A percentile compares a stretch with the other conserved stretches of the same genome.
Evolutionary conservation across 352 stramenopile genomes (phyloP).

Genomic region (Globisporangium lucens): DNA sequence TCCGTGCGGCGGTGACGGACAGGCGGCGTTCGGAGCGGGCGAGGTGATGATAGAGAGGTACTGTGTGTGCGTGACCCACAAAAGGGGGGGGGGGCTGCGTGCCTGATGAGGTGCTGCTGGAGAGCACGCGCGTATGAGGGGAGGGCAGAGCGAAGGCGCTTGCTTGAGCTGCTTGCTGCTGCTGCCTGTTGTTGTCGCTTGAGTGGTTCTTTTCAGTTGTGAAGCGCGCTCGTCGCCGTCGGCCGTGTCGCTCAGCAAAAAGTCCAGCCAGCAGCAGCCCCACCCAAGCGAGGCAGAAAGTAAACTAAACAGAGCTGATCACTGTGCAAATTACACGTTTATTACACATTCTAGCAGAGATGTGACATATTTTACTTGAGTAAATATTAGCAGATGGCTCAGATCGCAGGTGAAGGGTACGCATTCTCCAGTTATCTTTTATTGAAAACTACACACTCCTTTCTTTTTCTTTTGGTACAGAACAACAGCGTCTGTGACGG

Average conservation of each 20-base stretch:
- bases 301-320: background rate
- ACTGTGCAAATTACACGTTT: background rate
- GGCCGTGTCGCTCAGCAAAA: background rate
- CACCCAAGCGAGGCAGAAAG: background rate
- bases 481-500: conserved; percentile 2
- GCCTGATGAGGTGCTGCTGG: background rate
- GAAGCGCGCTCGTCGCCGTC: background rate
- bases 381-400: background rate
- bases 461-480: conserved; percentile 8
- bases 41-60: background rate
- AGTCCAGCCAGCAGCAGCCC: background rate
- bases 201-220: conserved; percentile 2
- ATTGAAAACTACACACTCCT: background rate
- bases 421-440: background rate
- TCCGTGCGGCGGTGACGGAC: background rate
- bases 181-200: background rate
- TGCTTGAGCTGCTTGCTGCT: background rate
- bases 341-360: background rate
- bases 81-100: background rate
- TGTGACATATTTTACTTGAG: background rate
- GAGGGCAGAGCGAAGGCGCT: background rate
- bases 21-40: background rate
- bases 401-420: too few relatives aligned
- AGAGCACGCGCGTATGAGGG: background rate
- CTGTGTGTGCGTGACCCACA: background rate